Evolutionary conservation across 1,284 basidiomycete genomes (phyloP).

Genomic region (Sutorius eximius): DNA sequence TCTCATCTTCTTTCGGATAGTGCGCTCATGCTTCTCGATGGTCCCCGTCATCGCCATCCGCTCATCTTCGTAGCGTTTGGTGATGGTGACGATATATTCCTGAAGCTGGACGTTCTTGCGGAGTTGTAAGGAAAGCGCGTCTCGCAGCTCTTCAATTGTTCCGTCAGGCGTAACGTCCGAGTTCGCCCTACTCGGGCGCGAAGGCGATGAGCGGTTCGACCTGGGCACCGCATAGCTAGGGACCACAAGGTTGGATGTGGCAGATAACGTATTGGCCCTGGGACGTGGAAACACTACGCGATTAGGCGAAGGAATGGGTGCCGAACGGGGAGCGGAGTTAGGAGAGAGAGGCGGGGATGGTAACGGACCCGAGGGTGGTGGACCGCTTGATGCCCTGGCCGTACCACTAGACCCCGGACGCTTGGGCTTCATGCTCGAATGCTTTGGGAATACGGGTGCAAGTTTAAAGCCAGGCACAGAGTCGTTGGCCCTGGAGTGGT

Average conservation of each 20-base stretch:
- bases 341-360: conserved; percentile 28
- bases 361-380: conserved; percentile 32
- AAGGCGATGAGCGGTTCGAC: conserved; percentile 10
- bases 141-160: conserved; percentile 34
- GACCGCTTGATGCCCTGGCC: conserved; percentile 21
- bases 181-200: conserved; percentile 11
- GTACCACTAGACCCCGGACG: conserved; percentile 4
- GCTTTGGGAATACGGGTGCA: conserved; percentile 8
- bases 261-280: conserved; percentile 33
- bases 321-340: conserved; percentile 10
- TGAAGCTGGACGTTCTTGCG: conserved; percentile 39
- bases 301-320: conserved; percentile 21
- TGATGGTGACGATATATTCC: conserved; percentile 40
- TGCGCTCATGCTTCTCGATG: conserved; percentile 45
- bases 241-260: conserved; percentile 29
- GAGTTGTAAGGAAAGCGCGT: conserved; percentile 34
- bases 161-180: conserved; percentile 9
- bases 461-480: conserved; percentile 16
- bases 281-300: conserved; percentile 29
- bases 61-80: conserved; percentile 45
- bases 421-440: conserved; percentile 23
- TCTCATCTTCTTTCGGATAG: conserved; percentile 41
- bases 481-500: conserved; percentile 27
- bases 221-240: conserved; percentile 12
- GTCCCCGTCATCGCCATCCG: conserved; percentile 40